phyloP scores from a whole-genome alignment of 495 filamentous ascomycete genomes.

The Podospora comata region DNA sequence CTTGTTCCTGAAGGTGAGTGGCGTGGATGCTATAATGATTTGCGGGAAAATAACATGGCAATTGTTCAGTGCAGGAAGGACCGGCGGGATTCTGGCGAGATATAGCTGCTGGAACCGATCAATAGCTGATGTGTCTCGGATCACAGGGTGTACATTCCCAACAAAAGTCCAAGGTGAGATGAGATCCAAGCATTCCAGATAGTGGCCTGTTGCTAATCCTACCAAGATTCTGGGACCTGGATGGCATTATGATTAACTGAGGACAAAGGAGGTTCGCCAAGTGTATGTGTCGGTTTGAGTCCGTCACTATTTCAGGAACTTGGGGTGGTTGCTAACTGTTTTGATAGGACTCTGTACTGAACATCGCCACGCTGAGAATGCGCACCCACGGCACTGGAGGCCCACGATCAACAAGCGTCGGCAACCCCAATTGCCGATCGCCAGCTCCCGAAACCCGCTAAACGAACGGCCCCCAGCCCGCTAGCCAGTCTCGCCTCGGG shows the following conservation, averaged over 20 bases:
- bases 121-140: background rate
- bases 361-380: background rate
- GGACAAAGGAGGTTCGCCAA: background rate
- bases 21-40: background rate
- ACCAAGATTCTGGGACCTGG: too few species aligned
- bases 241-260: background rate
- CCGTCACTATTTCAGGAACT: background rate
- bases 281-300: background rate
- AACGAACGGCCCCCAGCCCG: conserved; percentile 1
- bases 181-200: too few species aligned
- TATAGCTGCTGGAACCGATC: background rate
- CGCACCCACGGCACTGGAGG: background rate
- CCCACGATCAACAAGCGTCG: background rate
- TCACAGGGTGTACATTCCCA: background rate
- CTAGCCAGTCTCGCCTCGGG: too few species aligned
- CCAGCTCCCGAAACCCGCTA: background rate
- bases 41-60: too few species aligned
- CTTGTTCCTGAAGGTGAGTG: background rate
- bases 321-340: background rate
- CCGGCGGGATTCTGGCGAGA: background rate
- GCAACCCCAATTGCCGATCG: background rate
- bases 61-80: background rate
- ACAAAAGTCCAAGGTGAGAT: too few species aligned
- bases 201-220: too few species aligned
- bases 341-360: background rate